Evolutionary conservation across 345 rosid species (phyloP).

Genomic region (Eucalyptus pauciflora): DNA sequence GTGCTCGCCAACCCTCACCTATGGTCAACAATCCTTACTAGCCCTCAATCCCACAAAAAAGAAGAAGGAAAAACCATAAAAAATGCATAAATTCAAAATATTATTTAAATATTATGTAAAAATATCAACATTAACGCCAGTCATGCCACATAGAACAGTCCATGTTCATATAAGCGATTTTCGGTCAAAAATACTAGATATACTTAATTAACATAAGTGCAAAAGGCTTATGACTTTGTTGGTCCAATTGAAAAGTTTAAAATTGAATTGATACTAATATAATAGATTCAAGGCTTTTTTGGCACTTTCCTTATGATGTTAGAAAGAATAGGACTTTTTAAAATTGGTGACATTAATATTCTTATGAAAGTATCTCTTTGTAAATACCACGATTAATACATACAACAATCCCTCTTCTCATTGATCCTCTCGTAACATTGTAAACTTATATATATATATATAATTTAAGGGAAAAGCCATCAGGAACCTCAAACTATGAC

Average conservation of each 20-base stretch:
- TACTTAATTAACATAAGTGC: not conserved
- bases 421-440: not conserved
- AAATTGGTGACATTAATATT: not conserved
- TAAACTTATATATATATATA: not conserved
- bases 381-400: not conserved
- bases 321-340: not conserved
- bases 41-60: not conserved
- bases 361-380: not conserved
- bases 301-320: not conserved
- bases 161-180: not conserved
- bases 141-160: too few relatives aligned
- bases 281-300: not conserved
- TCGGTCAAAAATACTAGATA: too few relatives aligned
- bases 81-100: too few relatives aligned
- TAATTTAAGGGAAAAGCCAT: not conserved
- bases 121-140: accelerated
- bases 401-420: not conserved
- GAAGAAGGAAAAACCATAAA: not conserved
- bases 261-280: too few relatives aligned
- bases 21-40: not conserved
- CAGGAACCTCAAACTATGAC: not conserved
- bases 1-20: too few relatives aligned
- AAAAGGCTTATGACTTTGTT: too few relatives aligned
- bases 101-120: too few relatives aligned
- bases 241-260: not conserved